A percentile compares a stretch with the other conserved stretches of the same genome.
phyloP scores from a whole-genome alignment of 495 filamentous ascomycete genomes.

The Aspergillus saccharolyticus region DNA sequence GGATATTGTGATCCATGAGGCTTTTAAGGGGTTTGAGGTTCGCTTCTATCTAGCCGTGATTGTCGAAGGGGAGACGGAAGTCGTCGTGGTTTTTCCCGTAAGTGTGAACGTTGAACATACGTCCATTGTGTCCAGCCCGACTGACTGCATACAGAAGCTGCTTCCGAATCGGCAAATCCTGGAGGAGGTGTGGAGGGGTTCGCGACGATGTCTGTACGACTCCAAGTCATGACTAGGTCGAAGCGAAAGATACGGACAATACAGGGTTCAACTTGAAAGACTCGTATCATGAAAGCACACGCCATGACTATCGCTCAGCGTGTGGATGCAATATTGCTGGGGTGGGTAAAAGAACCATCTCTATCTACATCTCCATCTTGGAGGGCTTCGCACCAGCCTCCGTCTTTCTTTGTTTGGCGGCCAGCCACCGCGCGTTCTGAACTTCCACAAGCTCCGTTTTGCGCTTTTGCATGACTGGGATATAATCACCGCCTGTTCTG shows the following conservation, averaged over 20 bases:
- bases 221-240: conserved; percentile 37
- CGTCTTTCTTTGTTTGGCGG: conserved; percentile 56
- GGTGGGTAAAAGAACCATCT: conserved; percentile 21
- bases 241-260: neutral
- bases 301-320: neutral
- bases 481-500: conserved; percentile 60
- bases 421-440: conserved; percentile 72
- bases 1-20: conserved; percentile 92
- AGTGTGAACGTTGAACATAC: conserved; percentile 14
- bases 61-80: conserved; percentile 82
- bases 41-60: conserved; percentile 84
- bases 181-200: conserved; percentile 83
- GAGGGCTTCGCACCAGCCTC: conserved; percentile 11
- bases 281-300: neutral
- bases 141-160: conserved; percentile 43
- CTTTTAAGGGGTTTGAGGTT: conserved; percentile 89
- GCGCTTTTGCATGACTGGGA: conserved; percentile 61
- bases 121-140: neutral
- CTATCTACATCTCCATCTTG: conserved; percentile 17
- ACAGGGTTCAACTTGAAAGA: neutral
- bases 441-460: conserved; percentile 61
- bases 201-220: conserved; percentile 72
- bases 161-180: conserved; percentile 64
- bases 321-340: conserved; percentile 1
- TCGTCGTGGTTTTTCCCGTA: conserved; percentile 90